Evolutionary conservation across 2,329 filamentous ascomycete species (phyloP).

Genomic region (Aspergillus arachidicola): DNA sequence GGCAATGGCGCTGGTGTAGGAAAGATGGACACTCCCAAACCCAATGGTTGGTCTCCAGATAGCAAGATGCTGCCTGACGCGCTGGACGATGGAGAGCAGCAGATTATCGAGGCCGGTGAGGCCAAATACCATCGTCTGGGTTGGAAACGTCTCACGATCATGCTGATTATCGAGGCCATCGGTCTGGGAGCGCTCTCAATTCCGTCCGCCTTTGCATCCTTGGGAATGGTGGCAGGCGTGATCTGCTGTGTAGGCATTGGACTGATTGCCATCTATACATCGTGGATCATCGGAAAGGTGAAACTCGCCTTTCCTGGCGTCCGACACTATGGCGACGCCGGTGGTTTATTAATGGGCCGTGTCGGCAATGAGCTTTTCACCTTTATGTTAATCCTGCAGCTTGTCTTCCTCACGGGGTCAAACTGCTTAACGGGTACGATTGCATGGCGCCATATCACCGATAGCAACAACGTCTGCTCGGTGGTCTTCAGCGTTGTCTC

Average conservation of each 20-base stretch:
- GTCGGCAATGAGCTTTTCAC: constrained; percentile 46
- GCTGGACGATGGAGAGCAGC: neutral
- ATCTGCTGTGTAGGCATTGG: constrained; percentile 43
- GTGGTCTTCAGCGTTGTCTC: neutral
- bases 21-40: neutral
- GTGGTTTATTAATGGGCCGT: constrained; percentile 44
- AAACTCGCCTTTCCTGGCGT: constrained; percentile 39
- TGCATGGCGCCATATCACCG: constrained; percentile 45
- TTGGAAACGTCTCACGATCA: constrained; percentile 53
- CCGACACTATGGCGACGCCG: constrained; percentile 47
- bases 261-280: constrained; percentile 43
- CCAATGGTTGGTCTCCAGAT: neutral
- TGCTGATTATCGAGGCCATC: constrained; percentile 53
- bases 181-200: constrained; percentile 49
- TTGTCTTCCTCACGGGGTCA: constrained; percentile 46
- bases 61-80: neutral
- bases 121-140: constrained; percentile 35
- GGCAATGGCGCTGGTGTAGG: neutral
- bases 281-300: constrained; percentile 42
- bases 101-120: neutral
- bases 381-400: constrained; percentile 45
- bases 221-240: constrained; percentile 49
- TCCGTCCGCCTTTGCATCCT: constrained; percentile 45
- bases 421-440: constrained; percentile 51
- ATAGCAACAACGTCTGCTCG: constrained; percentile 33